Conservation (phyloP, 2,329 filamentous ascomycete species). For the Fusarium anthophilum region DNA sequence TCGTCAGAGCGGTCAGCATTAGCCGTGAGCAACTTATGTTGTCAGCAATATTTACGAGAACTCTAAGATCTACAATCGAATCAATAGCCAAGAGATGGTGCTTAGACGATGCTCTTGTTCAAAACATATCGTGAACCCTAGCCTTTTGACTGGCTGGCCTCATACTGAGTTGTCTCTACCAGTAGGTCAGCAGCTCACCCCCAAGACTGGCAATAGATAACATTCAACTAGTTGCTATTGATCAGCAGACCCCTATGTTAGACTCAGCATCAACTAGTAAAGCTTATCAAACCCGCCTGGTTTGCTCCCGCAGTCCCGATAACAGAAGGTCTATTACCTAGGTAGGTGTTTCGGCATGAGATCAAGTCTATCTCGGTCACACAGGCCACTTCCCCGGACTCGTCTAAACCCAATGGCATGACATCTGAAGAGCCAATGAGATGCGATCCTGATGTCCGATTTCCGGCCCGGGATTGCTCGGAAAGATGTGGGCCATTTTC, state of each 20-base stretch:
- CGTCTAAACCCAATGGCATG: neutral
- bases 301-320: conserved; percentile 1
- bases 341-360: conserved; percentile 5
- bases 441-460: conserved; percentile 28
- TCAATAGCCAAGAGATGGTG: conserved; percentile 15
- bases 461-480: conserved; percentile 31
- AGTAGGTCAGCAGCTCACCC: conserved; percentile 29
- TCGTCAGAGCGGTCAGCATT: neutral
- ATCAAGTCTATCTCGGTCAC: conserved; percentile 18
- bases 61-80: conserved; percentile 2
- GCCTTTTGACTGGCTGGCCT: neutral
- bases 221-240: neutral
- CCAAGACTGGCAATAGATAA: neutral
- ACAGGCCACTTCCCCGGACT: conserved; percentile 29
- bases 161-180: neutral
- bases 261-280: neutral
- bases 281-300: neutral
- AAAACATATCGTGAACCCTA: neutral
- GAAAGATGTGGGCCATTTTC: conserved; percentile 22
- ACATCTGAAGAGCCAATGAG: conserved; percentile 16
- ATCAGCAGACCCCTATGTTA: conserved; percentile 27
- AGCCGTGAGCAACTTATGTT: neutral
- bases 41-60: neutral
- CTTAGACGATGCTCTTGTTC: neutral
- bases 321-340: neutral